A percentile compares a stretch with the other conserved stretches of the same genome.
Conservation (phyloP, 495 filamentous ascomycete species). For the Lasiosphaeris hirsuta region DNA sequence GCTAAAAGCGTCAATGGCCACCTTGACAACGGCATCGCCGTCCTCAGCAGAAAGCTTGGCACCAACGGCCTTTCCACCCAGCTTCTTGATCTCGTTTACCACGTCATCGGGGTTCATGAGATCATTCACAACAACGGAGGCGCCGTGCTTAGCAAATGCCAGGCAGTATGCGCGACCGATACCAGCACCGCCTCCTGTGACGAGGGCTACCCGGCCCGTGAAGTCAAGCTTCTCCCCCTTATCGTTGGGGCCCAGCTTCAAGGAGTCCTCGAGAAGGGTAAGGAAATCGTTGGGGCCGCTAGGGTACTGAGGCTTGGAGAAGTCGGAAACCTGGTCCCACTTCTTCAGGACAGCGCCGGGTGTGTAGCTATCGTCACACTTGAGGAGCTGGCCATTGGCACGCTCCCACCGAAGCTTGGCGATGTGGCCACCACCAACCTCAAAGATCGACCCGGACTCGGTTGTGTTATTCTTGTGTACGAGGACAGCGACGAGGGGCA, state of each 20-base stretch:
- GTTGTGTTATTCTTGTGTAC: slow-evolving; percentile 82
- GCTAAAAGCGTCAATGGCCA: slow-evolving; percentile 88
- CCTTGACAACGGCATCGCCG: slow-evolving; percentile 87
- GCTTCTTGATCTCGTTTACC: slow-evolving; percentile 85
- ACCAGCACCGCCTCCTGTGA: slow-evolving; percentile 91
- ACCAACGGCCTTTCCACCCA: slow-evolving; percentile 86
- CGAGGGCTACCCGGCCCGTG: slow-evolving; percentile 83
- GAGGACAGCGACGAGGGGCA: slow-evolving; percentile 87
- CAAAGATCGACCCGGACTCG: slow-evolving; percentile 87
- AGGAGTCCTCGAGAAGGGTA: slow-evolving; percentile 77
- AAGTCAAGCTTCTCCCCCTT: slow-evolving; percentile 79
- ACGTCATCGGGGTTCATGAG: slow-evolving; percentile 88
- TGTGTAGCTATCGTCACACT: slow-evolving; percentile 84
- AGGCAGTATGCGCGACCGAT: slow-evolving; percentile 92
- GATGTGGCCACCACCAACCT: slow-evolving; percentile 88
- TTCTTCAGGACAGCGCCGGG: slow-evolving; percentile 82
- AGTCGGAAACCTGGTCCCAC: slow-evolving; percentile 86
- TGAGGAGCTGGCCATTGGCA: slow-evolving; percentile 83
- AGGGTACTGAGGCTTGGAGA: slow-evolving; percentile 80
- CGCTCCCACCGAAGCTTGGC: slow-evolving; percentile 97
- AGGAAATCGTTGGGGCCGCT: slow-evolving; percentile 88
- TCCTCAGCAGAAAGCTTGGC: slow-evolving; percentile 95
- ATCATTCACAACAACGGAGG: slow-evolving; percentile 92
- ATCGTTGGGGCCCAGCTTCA: slow-evolving; percentile 70
- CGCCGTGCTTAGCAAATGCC: slow-evolving; percentile 85